These are phyloP conservation scores for Plasmodium sp. DNA, from an alignment of 169 alveolate genomes.

Conservation along the genomic window DNA sequence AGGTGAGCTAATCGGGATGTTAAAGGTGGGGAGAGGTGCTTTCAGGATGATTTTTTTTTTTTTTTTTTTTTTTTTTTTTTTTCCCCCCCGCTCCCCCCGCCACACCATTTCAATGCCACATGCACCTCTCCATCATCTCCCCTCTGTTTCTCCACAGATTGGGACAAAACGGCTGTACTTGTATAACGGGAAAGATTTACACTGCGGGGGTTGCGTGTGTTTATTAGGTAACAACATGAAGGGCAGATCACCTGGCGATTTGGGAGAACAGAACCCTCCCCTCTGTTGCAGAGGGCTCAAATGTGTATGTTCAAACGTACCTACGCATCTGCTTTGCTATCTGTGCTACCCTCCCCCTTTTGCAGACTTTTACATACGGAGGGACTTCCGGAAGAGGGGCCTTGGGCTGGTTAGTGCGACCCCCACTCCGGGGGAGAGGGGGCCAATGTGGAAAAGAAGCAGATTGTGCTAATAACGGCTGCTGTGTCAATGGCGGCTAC, in stretches of 20 bases:
- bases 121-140: background rate
- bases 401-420: conserved; percentile 29
- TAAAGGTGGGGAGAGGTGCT: conserved; percentile 5
- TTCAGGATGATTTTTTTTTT: background rate
- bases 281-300: background rate
- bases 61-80: background rate
- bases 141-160: conserved; percentile 4
- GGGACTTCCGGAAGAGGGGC: conserved; percentile 39
- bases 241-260: background rate
- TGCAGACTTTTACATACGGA: conserved; percentile 34
- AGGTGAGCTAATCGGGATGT: conserved; percentile 17
- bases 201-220: conserved; percentile 22
- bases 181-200: conserved; percentile 17
- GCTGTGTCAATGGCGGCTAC: background rate
- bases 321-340: background rate
- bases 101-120: background rate
- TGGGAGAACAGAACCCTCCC: background rate
- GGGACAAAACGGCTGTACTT: conserved; percentile 18
- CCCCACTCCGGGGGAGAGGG: background rate
- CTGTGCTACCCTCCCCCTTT: background rate
- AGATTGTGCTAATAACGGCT: background rate
- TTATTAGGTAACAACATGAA: conserved; percentile 22
- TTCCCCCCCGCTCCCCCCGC: background rate
- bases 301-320: background rate
- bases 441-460: background rate